Evolutionary conservation across 495 filamentous ascomycete species (phyloP).

Genomic region (Hypoxylon intermedium): DNA sequence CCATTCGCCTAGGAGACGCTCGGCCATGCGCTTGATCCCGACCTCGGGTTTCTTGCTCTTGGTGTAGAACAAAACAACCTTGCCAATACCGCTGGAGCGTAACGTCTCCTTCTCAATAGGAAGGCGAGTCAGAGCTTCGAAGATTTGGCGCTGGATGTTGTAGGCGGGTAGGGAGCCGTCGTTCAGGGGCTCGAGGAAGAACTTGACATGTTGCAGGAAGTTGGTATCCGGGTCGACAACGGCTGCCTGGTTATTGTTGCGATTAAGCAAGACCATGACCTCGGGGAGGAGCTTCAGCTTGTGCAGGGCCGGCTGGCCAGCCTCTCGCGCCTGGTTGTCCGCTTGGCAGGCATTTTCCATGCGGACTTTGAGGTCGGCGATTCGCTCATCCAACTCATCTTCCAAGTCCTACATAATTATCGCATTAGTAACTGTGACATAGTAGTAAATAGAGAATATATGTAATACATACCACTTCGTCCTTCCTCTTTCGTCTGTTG

Average conservation of each 20-base stretch:
- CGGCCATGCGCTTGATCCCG: slow-evolving; percentile 89
- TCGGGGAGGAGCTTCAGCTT: slow-evolving; percentile 96
- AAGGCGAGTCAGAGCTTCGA: slow-evolving; percentile 77
- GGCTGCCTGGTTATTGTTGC: slow-evolving; percentile 78
- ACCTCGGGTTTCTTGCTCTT: slow-evolving; percentile 86
- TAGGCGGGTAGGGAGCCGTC: slow-evolving; percentile 93
- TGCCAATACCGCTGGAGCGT: slow-evolving; percentile 90
- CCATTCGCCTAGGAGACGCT: slow-evolving; percentile 91
- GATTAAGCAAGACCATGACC: slow-evolving; percentile 85
- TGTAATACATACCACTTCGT: slow-evolving; percentile 76
- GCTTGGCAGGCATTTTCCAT: slow-evolving; percentile 92
- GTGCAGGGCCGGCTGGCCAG: slow-evolving; percentile 80
- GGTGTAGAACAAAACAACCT: slow-evolving; percentile 95
- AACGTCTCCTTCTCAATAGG: slow-evolving; percentile 90
- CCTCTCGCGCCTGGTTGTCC: slow-evolving; percentile 79
- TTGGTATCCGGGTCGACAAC: slow-evolving; percentile 95
- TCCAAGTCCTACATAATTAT: slow-evolving; percentile 76
- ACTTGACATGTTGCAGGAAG: slow-evolving; percentile 90
- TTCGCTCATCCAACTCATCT: slow-evolving; percentile 84
- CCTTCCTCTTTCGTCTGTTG: slow-evolving; percentile 81
- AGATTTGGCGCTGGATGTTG: slow-evolving; percentile 94
- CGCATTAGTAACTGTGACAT: neutral
- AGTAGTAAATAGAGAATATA: neutral
- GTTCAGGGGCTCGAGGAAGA: slow-evolving; percentile 95
- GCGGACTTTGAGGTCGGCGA: slow-evolving; percentile 82